Evolutionary conservation across 208 protist genomes (phyloP), one percentile per base, ranked within the genome.

Genomic region (Sergeia podlipaevii): DNA sequence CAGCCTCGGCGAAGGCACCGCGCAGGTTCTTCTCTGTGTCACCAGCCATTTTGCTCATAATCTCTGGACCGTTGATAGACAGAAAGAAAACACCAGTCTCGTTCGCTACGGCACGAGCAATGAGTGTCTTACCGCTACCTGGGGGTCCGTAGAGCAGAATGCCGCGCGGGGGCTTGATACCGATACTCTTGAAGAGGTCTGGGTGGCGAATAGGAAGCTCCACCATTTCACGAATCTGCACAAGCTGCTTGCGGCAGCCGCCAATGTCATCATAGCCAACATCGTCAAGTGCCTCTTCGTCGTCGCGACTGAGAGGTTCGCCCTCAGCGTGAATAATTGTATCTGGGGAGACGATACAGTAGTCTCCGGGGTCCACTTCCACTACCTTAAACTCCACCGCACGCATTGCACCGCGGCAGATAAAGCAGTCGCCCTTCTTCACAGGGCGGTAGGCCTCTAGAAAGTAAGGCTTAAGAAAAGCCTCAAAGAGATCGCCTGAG

Each of bases 351-450:
- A 99, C 98, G 52, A 99, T 99, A 87, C 97, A 99, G 67, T 90
- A 98, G 26, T 97, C 92, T 1, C 79, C 85, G 13, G 98, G 98
- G 61, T 99, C 98, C 26, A 95, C 96, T 58, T 99, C 98, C 3
- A 99, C 97, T n/a, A 99, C 97, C 81, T 99, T 99, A 82, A 99
- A 99, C 80, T 99, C 99, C 32, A 99, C 97, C 7, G 97, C 86
- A 28, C 97, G 80, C 97, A 99, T 99, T 32, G 92, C 97, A 46
- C 94, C 98, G 43, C 95, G 90, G 38, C 92, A 93, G 21, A 98
- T 74, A 78, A 99, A 99, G 38, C 91, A 80, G 76, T 99, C 97
- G 15, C 97, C 97, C 80, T 99, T 99, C 60, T 97, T 91, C 17
- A 99, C 95, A 15, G 99, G 99, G 34, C 98, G 95, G 79, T 99